Base-by-base conservation (phyloP, 2,329 filamentous ascomycete species). In the Pseudocercospora fijiensis region DNA sequence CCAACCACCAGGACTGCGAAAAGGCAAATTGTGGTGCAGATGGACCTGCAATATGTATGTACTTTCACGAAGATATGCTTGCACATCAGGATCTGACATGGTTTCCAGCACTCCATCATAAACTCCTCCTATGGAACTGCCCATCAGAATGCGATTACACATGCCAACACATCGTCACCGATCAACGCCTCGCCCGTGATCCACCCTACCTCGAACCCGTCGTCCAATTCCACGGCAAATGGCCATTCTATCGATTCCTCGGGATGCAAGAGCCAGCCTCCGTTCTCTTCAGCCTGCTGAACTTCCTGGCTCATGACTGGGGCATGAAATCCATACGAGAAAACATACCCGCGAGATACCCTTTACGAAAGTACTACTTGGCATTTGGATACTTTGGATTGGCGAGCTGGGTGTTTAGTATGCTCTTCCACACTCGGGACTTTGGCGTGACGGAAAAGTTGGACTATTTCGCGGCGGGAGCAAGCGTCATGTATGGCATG, bases 181-280 rank as follows among this genome's bases (percentile, higher is more conserved):
- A 86, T 71, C 80, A 80, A 63, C 91, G 94, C 67, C 79, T 92
- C 69, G 81, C 85, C 26, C 81, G 85, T 67, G 84, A 86, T 65
- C 85, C 86, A 33, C 85, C 85, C 0, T 87, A 88, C 81, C 80
- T 85, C 67, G 77, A 86, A 28, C 85, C 88, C 10, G 78, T 97
- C 57, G 88, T 94, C 62, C 95, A 99, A 80, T 99, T 93, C 82
- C 92, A 99, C 81, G 95, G 95, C 30, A 99, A 99, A 85, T 99
- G 95, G 95, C 95, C 95, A 43, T 99, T 99, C 80, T 83, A 88
- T 77, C 90, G 95, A 69, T 85, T 97, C 74, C 79, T 96, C 60
- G 95, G 95, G 76, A 90, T 96, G 82, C 95, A 99, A 80, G 95
- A 99, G 80, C 92, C 94, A 64, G 92, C 93, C 77, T 92, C 89